Evolutionary conservation across 805 yeast species (phyloP).

Genomic region (Cyberlindnera maritima): DNA sequence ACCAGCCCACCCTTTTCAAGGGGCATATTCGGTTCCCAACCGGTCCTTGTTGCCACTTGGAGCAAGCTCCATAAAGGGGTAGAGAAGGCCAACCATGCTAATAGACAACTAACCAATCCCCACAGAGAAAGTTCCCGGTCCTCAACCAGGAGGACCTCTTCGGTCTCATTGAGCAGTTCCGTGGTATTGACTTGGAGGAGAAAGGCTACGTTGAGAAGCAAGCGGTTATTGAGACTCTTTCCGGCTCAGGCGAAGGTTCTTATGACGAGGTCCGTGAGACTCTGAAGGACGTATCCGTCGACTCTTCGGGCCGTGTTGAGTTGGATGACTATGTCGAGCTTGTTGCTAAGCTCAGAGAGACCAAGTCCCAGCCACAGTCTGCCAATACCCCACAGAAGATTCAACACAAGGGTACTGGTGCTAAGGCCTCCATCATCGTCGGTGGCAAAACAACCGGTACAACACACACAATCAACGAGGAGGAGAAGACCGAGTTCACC

Average conservation of each 20-base stretch:
- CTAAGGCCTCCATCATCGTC: conserved; percentile 75
- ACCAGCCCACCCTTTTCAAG: no score
- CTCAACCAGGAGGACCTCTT: conserved; percentile 86
- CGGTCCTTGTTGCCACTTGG: no score
- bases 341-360: conserved; percentile 73
- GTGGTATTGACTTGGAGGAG: conserved; percentile 83
- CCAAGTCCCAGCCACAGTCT: conserved; percentile 33
- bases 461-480: conserved; percentile 95
- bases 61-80: no score
- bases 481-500: conserved; percentile 93
- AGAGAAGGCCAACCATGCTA: not conserved
- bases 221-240: conserved; percentile 79
- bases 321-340: conserved; percentile 90
- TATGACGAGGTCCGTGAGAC: conserved; percentile 95
- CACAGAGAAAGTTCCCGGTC: conserved; percentile 77
- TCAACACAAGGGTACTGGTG: conserved; percentile 51
- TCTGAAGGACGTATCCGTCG: conserved; percentile 84
- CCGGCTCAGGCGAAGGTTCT: conserved; percentile 73
- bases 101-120: conserved; percentile 9
- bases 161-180: conserved; percentile 79
- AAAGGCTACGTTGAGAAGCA: conserved; percentile 94
- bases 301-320: conserved; percentile 96
- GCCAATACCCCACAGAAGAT: conserved; percentile 33
- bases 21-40: no score
- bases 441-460: conserved; percentile 88